Conservation (phyloP, 352 stramenopile genomes). For the Globisporangium takayamanum region DNA sequence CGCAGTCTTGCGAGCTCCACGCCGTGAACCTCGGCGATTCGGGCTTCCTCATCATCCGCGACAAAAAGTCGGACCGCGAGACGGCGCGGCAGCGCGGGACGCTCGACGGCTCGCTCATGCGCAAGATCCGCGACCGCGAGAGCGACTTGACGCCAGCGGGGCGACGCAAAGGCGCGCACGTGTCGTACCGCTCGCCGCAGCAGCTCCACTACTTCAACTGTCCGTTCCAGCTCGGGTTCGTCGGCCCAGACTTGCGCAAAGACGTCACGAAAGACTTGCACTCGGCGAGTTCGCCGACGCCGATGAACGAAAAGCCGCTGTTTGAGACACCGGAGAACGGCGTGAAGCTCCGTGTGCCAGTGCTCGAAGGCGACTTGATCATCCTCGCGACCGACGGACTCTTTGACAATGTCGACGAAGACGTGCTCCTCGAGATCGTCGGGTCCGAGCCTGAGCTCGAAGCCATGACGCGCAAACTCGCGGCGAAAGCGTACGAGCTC, state of each 20-base stretch:
- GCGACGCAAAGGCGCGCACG: conserved; percentile 67
- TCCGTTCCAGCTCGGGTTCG: conserved; percentile 89
- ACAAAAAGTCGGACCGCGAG: conserved; percentile 68
- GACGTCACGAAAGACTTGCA: conserved; percentile 45
- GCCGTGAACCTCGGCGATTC: conserved; percentile 94
- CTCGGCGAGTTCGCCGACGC: conserved; percentile 26
- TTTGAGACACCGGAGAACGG: conserved; percentile 91
- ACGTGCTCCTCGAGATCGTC: conserved; percentile 70
- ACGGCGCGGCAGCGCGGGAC: conserved; percentile 57
- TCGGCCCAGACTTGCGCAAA: conserved; percentile 33
- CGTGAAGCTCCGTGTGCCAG: conserved; percentile 90
- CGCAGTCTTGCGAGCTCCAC: conserved; percentile 87
- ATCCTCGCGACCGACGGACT: conserved; percentile 95
- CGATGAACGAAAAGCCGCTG: conserved; percentile 66
- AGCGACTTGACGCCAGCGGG: conserved; percentile 59
- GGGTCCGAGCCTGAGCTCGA: conserved; percentile 50
- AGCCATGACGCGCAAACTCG: conserved; percentile 74
- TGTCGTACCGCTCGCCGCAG: conserved; percentile 93
- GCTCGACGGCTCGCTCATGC: conserved; percentile 63
- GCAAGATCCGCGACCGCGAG: conserved; percentile 62
- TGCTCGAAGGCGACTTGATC: conserved; percentile 93
- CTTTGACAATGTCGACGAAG: conserved; percentile 95
- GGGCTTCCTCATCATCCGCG: conserved; percentile 77
- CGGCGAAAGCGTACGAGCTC: conserved; percentile 86
- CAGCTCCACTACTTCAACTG: conserved; percentile 97